Conservation (phyloP, 192 early-diverging fungal species). For the Coemansia sp. region DNA sequence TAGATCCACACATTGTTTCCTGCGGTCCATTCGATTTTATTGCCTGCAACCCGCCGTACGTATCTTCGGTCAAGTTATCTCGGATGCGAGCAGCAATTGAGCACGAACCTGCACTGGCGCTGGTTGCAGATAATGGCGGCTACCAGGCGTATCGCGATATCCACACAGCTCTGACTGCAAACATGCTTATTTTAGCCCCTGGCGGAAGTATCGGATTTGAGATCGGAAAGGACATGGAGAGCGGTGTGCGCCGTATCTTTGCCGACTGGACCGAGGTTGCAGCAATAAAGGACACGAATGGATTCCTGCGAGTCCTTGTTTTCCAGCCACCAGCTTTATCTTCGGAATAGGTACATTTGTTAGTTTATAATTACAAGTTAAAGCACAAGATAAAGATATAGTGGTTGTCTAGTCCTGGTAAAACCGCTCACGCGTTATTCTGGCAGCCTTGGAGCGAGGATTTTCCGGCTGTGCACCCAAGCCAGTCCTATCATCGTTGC, state of each 20-base stretch:
- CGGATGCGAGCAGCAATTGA: slow-evolving; percentile 40
- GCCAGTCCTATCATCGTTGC: slow-evolving; percentile 23
- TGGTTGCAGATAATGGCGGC: slow-evolving; percentile 63
- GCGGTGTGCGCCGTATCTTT: slow-evolving; percentile 54
- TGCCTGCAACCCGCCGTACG: slow-evolving; percentile 75
- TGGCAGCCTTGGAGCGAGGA: slow-evolving; percentile 4
- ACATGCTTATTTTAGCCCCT: slow-evolving; percentile 21
- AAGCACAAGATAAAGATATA: too few species aligned
- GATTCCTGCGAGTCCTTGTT: slow-evolving; percentile 60
- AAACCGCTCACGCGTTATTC: slow-evolving; percentile 36
- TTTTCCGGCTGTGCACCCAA: slow-evolving; percentile 22
- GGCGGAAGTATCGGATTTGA: slow-evolving; percentile 54
- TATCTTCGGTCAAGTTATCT: slow-evolving; percentile 41
- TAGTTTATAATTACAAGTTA: too few species aligned
- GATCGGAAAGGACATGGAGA: slow-evolving; percentile 61
- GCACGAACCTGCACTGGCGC: slow-evolving; percentile 64
- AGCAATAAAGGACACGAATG: slow-evolving; percentile 50
- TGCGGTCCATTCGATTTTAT: slow-evolving; percentile 57
- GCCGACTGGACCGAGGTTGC: slow-evolving; percentile 41
- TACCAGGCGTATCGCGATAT: slow-evolving; percentile 60
- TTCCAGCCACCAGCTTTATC: slow-evolving; percentile 42
- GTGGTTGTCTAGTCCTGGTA: slow-evolving; percentile 2
- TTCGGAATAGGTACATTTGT: neutral
- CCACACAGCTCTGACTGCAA: slow-evolving; percentile 19
- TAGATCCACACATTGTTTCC: slow-evolving; percentile 7